phyloP scores from a whole-genome alignment of 2,329 filamentous ascomycete species.

The Zymoseptoria crescenta region DNA sequence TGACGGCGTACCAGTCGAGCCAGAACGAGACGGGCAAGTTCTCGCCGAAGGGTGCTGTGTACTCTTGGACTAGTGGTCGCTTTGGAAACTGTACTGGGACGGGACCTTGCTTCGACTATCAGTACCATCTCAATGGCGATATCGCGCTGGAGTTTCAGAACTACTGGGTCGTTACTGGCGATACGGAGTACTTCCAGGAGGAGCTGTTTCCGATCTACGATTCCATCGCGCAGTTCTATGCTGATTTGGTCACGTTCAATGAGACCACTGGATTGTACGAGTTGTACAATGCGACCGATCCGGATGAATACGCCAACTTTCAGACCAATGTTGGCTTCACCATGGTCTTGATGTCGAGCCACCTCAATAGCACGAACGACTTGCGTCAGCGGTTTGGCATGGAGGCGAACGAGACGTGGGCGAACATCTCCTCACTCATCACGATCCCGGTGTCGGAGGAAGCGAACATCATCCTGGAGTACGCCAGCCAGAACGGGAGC shows the following conservation, averaged over 20 bases:
- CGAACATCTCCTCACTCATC: conserved; percentile 49
- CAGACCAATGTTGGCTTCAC: conserved; percentile 63
- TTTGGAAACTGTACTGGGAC: conserved; percentile 60
- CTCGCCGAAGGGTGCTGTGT: conserved; percentile 52
- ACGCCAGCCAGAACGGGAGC: conserved; percentile 57
- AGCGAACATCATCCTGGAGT: conserved; percentile 57
- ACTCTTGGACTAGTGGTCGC: conserved; percentile 59
- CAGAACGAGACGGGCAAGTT: conserved; percentile 53
- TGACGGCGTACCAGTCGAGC: conserved; percentile 48
- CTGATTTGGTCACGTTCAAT: conserved; percentile 54
- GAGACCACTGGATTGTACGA: conserved; percentile 44
- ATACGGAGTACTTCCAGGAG: conserved; percentile 48
- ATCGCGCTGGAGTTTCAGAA: conserved; percentile 57
- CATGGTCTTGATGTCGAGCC: conserved; percentile 53
- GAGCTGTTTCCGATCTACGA: conserved; percentile 57
- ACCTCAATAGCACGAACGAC: conserved; percentile 49
- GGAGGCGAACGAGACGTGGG: conserved; percentile 51
- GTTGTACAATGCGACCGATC: conserved; percentile 61
- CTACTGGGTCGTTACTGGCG: conserved; percentile 53
- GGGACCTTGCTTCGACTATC: conserved; percentile 60
- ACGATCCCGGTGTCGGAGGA: conserved; percentile 45
- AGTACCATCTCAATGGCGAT: conserved; percentile 65
- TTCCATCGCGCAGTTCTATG: conserved; percentile 54
- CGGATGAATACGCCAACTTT: conserved; percentile 60
- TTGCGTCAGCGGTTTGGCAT: conserved; percentile 51